Percentiles rank a stretch among this genome's conserved stretches.
These are phyloP conservation scores for Boletus rubroflammeus DNA, from an alignment of 768 basidiomycete genomes.

Conservation along the genomic window DNA sequence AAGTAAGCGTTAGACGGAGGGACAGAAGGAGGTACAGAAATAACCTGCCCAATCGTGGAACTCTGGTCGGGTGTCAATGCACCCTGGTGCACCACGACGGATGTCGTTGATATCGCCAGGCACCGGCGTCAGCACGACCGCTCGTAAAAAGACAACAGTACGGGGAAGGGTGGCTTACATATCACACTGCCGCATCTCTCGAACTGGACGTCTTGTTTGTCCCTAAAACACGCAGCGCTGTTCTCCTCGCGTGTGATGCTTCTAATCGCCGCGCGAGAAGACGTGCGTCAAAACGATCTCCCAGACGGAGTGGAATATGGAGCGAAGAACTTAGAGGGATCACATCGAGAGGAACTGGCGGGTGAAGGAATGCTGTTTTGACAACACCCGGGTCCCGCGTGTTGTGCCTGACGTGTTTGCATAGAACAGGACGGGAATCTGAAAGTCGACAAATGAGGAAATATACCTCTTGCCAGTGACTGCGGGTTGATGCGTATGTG, in stretches of 20 bases:
- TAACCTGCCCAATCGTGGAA: not conserved
- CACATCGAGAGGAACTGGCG: constrained; percentile 9
- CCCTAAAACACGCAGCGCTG: not conserved
- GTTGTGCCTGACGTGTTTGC: not conserved
- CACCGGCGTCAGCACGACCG: not conserved
- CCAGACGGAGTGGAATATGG: too few relatives aligned
- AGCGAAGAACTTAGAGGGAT: not conserved
- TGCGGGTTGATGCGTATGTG: too few relatives aligned
- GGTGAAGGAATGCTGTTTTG: too few relatives aligned
- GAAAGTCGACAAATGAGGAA: too few relatives aligned
- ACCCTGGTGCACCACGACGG: not conserved
- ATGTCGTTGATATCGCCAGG: not conserved
- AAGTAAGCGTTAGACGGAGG: too few relatives aligned
- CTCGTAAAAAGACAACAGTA: too few relatives aligned
- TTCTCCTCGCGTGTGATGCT: not conserved
- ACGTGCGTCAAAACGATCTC: not conserved
- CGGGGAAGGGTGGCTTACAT: not conserved
- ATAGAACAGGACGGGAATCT: too few relatives aligned
- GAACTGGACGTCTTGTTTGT: not conserved
- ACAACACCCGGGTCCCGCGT: not conserved
- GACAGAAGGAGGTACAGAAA: too few relatives aligned
- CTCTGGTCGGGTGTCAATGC: not conserved
- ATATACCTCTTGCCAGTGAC: too few relatives aligned
- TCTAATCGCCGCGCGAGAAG: too few relatives aligned
- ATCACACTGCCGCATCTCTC: not conserved